Percentiles rank a stretch among this genome's conserved stretches.
Evolutionary conservation across 495 filamentous ascomycete genomes (phyloP).

Genomic region (Daldinia grandis): DNA sequence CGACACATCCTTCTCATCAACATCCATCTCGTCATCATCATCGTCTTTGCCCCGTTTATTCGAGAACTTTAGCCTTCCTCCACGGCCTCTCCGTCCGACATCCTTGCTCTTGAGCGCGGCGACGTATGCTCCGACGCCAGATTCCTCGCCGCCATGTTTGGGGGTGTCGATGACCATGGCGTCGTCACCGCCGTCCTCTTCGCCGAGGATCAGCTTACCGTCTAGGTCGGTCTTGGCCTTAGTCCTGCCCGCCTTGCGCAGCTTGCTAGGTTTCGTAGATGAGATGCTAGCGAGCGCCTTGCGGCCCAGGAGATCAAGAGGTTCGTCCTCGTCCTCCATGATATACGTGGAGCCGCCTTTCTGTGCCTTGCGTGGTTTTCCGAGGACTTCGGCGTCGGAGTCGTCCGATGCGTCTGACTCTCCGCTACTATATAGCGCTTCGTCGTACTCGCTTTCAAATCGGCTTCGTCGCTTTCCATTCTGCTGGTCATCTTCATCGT

Average conservation of each 20-base stretch:
- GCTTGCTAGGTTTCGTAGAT: slow-evolving; percentile 77
- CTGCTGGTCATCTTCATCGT: slow-evolving; percentile 60
- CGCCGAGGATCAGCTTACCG: slow-evolving; percentile 86
- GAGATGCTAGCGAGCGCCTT: slow-evolving; percentile 93
- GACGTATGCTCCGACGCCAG: slow-evolving; percentile 89
- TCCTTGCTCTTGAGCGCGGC: slow-evolving; percentile 87
- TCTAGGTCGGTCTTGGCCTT: slow-evolving; percentile 81
- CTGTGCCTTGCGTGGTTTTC: slow-evolving; percentile 59
- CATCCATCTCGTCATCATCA: slow-evolving; percentile 73
- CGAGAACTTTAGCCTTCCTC: slow-evolving; percentile 87
- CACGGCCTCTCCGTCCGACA: slow-evolving; percentile 79
- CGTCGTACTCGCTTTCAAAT: slow-evolving; percentile 93
- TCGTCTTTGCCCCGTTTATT: slow-evolving; percentile 69
- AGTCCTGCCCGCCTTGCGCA: slow-evolving; percentile 63
- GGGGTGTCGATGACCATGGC: slow-evolving; percentile 69
- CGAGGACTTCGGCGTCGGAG: slow-evolving; percentile 66
- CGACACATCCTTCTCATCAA: slow-evolving; percentile 68
- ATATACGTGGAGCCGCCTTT: slow-evolving; percentile 80
- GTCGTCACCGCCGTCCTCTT: slow-evolving; percentile 58
- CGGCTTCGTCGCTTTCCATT: slow-evolving; percentile 60
- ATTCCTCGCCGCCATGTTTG: slow-evolving; percentile 57
- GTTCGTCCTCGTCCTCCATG: slow-evolving; percentile 90
- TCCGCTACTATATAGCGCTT: slow-evolving; percentile 90
- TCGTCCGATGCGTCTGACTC: slow-evolving; percentile 67
- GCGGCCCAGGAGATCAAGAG: slow-evolving; percentile 89